phyloP scores from a whole-genome alignment of 805 yeast genomes.

The Yamadazyma akitaensis region DNA sequence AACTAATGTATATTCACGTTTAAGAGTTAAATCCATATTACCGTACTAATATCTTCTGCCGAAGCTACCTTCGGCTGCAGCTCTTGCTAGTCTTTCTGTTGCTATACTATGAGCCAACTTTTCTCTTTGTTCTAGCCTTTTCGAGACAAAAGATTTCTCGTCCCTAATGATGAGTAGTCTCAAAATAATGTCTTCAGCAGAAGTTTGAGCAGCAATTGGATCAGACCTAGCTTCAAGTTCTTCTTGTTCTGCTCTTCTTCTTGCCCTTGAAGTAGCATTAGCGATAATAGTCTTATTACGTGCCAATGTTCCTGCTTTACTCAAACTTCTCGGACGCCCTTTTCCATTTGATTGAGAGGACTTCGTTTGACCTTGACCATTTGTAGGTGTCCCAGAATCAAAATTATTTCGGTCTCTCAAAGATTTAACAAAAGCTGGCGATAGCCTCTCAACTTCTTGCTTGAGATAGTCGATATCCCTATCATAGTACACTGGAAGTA shows the following conservation, averaged over 20 bases:
- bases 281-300: slow-evolving; percentile 69
- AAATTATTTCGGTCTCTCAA: slow-evolving; percentile 49
- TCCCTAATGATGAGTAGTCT: slow-evolving; percentile 68
- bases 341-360: background rate
- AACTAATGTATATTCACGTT: slow-evolving; percentile 7
- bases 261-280: slow-evolving; percentile 59
- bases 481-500: slow-evolving; percentile 66
- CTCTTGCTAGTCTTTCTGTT: slow-evolving; percentile 49
- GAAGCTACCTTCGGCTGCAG: slow-evolving; percentile 42
- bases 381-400: slow-evolving; percentile 16
- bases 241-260: slow-evolving; percentile 44
- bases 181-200: slow-evolving; percentile 65
- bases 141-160: slow-evolving; percentile 54
- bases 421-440: slow-evolving; percentile 51
- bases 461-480: slow-evolving; percentile 44
- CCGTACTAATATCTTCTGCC: background rate
- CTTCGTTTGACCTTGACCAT: too few relatives aligned
- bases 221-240: slow-evolving; percentile 43
- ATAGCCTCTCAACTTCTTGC: slow-evolving; percentile 56
- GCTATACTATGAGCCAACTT: slow-evolving; percentile 52
- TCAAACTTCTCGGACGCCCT: slow-evolving; percentile 13
- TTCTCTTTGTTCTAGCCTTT: slow-evolving; percentile 61
- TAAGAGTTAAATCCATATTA: background rate
- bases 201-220: slow-evolving; percentile 38
- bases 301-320: slow-evolving; percentile 49